A percentile compares a stretch with the other conserved stretches of the same genome.
phyloP scores from a whole-genome alignment of 1,139 yeast genomes.

The Debaryomycetaceae sp. region DNA sequence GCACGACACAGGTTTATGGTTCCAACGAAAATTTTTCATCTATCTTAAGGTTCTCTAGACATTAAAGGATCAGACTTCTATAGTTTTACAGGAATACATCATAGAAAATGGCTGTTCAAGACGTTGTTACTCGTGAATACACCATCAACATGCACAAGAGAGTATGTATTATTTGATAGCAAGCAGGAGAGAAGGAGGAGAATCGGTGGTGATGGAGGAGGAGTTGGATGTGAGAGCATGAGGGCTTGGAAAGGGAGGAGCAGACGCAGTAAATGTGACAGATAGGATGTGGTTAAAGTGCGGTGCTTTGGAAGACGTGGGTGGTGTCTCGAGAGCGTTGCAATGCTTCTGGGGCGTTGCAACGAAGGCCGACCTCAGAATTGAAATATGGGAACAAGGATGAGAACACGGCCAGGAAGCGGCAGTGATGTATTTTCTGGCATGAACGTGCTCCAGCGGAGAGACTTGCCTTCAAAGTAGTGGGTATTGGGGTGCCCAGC shows the following conservation, averaged over 20 bases:
- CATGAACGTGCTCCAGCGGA: too few relatives aligned
- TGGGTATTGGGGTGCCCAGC: too few relatives aligned
- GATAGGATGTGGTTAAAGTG: not conserved
- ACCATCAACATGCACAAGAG: slow-evolving; percentile 99
- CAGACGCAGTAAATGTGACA: not conserved
- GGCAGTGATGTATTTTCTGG: too few relatives aligned
- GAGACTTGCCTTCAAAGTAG: too few relatives aligned
- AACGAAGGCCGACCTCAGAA: too few relatives aligned
- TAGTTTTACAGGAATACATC: slow-evolving; percentile 4
- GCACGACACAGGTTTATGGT: not conserved
- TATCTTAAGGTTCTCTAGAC: not conserved
- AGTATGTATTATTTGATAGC: slow-evolving; percentile 51
- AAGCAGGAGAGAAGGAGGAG: not conserved
- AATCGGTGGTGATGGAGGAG: not conserved
- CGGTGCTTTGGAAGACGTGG: not conserved
- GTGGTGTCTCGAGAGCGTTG: not conserved
- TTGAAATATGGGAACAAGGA: too few relatives aligned
- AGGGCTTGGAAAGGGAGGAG: not conserved
- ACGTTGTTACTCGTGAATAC: slow-evolving; percentile 99
- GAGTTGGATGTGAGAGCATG: not conserved
- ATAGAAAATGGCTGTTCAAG: slow-evolving; percentile 87
- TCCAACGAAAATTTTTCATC: not conserved
- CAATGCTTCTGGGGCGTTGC: too few relatives aligned
- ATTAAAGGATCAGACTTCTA: slow-evolving; percentile 3
- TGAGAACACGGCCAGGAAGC: too few relatives aligned